phyloP scores from a whole-genome alignment of 2,329 filamentous ascomycete genomes.

The Hysterium pulicare region DNA sequence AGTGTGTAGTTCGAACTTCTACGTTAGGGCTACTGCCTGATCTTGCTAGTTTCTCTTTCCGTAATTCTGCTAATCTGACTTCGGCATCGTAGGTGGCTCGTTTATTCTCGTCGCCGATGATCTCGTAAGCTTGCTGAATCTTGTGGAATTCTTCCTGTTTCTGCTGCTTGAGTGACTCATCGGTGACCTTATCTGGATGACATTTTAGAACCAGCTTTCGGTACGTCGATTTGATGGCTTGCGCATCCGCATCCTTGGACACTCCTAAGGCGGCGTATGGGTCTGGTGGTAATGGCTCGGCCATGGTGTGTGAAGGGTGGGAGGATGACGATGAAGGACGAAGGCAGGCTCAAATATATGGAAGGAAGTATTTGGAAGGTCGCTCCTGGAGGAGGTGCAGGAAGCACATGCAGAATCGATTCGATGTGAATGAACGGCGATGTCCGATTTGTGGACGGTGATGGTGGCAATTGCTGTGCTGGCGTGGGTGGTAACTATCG shows the following conservation, averaged over 20 bases:
- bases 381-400: neutral
- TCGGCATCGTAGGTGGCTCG: slow-evolving; percentile 75
- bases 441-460: neutral
- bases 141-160: slow-evolving; percentile 88
- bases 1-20: slow-evolving; percentile 32
- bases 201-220: slow-evolving; percentile 83
- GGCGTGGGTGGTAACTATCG: neutral
- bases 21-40: slow-evolving; percentile 17
- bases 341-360: slow-evolving; percentile 10
- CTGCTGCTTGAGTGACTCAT: slow-evolving; percentile 69
- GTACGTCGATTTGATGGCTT: slow-evolving; percentile 74
- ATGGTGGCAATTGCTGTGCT: neutral
- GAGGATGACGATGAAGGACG: neutral
- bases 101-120: slow-evolving; percentile 73
- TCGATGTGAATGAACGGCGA: neutral
- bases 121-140: slow-evolving; percentile 89
- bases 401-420: neutral
- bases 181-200: slow-evolving; percentile 87
- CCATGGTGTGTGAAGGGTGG: slow-evolving; percentile 29
- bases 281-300: slow-evolving; percentile 57
- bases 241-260: slow-evolving; percentile 63
- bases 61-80: slow-evolving; percentile 63
- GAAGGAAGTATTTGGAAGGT: neutral
- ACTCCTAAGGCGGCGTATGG: slow-evolving; percentile 78
- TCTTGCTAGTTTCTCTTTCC: slow-evolving; percentile 52